Evolutionary conservation across 305 asterid genomes (phyloP), one percentile per base, ranked within the genome.

Genomic region (Solanum hybrid): DNA sequence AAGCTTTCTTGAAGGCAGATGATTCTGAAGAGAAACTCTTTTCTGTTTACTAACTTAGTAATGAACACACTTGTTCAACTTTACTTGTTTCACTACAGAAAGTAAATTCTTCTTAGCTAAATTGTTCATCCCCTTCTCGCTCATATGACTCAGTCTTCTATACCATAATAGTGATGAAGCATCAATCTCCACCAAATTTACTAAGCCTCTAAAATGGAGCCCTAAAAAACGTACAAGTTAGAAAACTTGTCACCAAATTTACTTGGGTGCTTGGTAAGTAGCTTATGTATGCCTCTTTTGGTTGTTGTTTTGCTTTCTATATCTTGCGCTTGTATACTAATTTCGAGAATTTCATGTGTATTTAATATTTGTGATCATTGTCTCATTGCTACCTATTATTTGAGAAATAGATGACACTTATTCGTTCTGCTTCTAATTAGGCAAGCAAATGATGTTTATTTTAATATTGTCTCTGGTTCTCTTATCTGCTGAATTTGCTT

Each of bases 181-280:
- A 40, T 40, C 51, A 40, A 40, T 40, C 51, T 40, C 45, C 5
- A 40, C 51, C 15, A 40, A 40, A 40, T 40, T 40, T 40, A 40
- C 15, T 40, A 15, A 40, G 51, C 51, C 51, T 40, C 15, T 40
- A 40, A 40, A 40, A 40, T 40, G 0, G 15, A 40, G 51, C 45
- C 51, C 5, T 40, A 0, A 1, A 40, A 40, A 40, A 40, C 5
- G 15, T 40, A 40, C 15, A 40, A 40, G 14, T 40, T 40, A 11
- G 51, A 40, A 5, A 40, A 40, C 51, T 40, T 40, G 51, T 40
- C 51, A 40, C 15, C 51, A 40, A 40, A 40, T 40, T 40, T 40
- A 40, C 51, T 4, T 40, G 51, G 51, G 93, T 96, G 31, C 98
- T 97, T 73, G 99, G 99, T 97, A 32, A 89, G 98, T 92, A 24